phyloP scores from a whole-genome alignment of 2,329 filamentous ascomycete species.

The Arthrobotrys sphaeroides region DNA sequence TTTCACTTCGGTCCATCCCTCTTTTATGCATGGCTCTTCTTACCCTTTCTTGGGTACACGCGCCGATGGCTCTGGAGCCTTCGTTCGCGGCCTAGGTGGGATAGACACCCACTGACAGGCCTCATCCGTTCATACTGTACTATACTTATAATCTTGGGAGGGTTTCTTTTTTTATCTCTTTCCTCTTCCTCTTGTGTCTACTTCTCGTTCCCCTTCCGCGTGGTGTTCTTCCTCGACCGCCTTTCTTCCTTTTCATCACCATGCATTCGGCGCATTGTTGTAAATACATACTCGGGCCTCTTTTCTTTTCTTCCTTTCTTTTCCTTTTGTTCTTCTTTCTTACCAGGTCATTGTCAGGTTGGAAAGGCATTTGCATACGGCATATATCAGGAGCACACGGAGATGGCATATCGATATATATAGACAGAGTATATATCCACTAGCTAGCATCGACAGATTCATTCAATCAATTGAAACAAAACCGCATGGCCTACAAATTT shows the following conservation, averaged over 20 bases:
- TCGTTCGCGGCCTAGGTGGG: not conserved
- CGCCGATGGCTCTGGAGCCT: slow-evolving; percentile 8
- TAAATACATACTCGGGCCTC: slow-evolving; percentile 29
- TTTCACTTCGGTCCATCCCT: slow-evolving; percentile 11
- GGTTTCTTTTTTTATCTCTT: not conserved
- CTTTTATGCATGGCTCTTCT: slow-evolving; percentile 24
- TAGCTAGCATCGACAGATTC: slow-evolving; percentile 43
- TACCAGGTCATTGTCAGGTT: slow-evolving; percentile 29
- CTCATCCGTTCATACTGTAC: slow-evolving; percentile 36
- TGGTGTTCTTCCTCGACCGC: too few species aligned
- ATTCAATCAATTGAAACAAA: slow-evolving; percentile 48
- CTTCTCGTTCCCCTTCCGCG: slow-evolving; percentile 6
- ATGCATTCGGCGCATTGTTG: slow-evolving; percentile 36
- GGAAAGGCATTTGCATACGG: slow-evolving; percentile 32
- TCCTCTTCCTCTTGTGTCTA: not conserved
- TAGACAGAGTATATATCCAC: too few species aligned
- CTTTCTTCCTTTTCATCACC: slow-evolving; percentile 3
- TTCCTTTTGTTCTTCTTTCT: slow-evolving; percentile 17
- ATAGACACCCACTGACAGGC: slow-evolving; percentile 19
- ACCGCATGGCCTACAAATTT: slow-evolving; percentile 54
- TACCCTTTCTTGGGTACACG: slow-evolving; percentile 10
- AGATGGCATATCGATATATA: slow-evolving; percentile 19
- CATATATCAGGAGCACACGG: slow-evolving; percentile 43
- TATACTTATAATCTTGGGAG: slow-evolving; percentile 35
- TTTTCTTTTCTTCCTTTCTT: not conserved